Evolutionary conservation across 345 rosid genomes (phyloP).

Genomic region (Cardamine occulta): DNA sequence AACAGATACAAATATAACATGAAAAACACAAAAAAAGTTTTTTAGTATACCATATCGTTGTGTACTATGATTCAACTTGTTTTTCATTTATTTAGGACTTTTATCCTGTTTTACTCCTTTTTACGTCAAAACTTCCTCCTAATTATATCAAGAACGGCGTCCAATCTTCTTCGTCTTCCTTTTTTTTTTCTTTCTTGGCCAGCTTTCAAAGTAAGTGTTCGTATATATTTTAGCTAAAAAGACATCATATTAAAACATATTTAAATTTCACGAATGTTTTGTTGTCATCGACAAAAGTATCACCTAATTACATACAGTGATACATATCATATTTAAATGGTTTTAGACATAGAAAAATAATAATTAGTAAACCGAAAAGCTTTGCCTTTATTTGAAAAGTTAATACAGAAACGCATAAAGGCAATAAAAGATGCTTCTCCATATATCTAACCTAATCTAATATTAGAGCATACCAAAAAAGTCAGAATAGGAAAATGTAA

Average conservation of each 20-base stretch:
- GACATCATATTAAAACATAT: neutral
- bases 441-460: neutral
- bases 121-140: neutral
- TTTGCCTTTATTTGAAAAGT: slow-evolving; percentile 11
- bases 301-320: neutral
- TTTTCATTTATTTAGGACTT: neutral
- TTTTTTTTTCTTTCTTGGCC: neutral
- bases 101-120: no score
- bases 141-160: neutral
- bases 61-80: neutral
- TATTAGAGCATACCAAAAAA: neutral
- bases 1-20: neutral
- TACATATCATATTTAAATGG: neutral
- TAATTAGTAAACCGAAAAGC: neutral
- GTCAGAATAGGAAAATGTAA: neutral
- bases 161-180: neutral
- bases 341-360: neutral
- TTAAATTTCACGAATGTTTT: neutral
- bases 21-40: neutral
- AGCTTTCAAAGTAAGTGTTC: slow-evolving; percentile 15
- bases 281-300: neutral
- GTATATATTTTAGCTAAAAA: neutral
- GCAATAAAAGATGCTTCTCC: neutral
- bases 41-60: neutral
- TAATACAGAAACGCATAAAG: neutral